phyloP scores from a whole-genome alignment of 345 rosid species.

The Ricinus communis region DNA sequence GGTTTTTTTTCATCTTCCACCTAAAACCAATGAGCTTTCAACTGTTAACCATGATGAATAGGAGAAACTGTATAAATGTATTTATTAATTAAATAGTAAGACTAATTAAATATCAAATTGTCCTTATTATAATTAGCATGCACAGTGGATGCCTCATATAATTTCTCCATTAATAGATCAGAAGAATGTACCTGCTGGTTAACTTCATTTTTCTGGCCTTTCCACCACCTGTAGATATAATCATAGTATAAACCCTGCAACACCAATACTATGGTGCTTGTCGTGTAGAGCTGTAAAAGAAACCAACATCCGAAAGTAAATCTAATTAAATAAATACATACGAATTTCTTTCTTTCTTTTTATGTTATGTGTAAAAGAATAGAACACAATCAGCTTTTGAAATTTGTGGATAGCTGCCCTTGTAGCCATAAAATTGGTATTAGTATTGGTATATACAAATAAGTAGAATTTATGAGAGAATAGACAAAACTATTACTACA shows the following conservation, averaged over 20 bases:
- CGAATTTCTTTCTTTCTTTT: not conserved
- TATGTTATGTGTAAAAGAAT: not conserved
- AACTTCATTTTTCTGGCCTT: conserved; percentile 25
- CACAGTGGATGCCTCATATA: too few species aligned
- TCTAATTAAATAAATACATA: not conserved
- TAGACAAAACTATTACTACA: not conserved
- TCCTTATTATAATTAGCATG: too few species aligned
- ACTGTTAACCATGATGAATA: too few species aligned
- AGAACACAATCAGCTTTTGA: too few species aligned
- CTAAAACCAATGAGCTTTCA: conserved; percentile 24
- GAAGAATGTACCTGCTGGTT: conserved; percentile 32
- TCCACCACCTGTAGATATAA: conserved; percentile 47
- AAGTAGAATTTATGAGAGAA: too few species aligned
- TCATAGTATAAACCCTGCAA: conserved; percentile 82
- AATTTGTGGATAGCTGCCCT: too few species aligned
- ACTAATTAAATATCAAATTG: too few species aligned
- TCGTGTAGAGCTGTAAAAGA: conserved; percentile 66
- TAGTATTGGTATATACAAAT: too few species aligned
- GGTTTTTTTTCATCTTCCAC: conserved; percentile 56
- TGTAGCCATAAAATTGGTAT: too few species aligned
- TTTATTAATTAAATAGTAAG: not conserved
- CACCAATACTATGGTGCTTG: conserved; percentile 71
- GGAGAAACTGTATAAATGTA: not conserved
- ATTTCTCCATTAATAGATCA: too few species aligned
- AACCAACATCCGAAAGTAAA: not conserved